Conservation (phyloP, 2,329 filamentous ascomycete species). For the Teratosphaeria viscida region DNA sequence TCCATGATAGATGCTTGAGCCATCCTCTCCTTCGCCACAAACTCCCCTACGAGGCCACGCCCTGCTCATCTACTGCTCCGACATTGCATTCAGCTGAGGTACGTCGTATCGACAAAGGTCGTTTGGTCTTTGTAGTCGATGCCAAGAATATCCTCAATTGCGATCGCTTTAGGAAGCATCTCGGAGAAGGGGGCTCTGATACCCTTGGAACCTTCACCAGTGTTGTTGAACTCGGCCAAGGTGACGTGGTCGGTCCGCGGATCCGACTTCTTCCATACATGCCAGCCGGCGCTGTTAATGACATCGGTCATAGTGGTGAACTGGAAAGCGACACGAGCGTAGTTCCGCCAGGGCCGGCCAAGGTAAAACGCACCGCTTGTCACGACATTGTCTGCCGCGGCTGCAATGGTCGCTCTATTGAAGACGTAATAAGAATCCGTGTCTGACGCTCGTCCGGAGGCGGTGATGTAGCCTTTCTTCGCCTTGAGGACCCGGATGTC, state of each 20-base stretch:
- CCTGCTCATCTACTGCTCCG: neutral
- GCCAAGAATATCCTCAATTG: constrained; percentile 38
- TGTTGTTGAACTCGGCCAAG: constrained; percentile 50
- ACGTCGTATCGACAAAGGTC: constrained; percentile 35
- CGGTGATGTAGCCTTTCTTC: constrained; percentile 35
- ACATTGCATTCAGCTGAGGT: constrained; percentile 13
- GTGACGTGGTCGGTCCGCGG: constrained; percentile 42
- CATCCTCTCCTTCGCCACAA: neutral
- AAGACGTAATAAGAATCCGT: constrained; percentile 42
- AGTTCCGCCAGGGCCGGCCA: constrained; percentile 44
- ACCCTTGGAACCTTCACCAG: constrained; percentile 45
- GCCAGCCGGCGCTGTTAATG: constrained; percentile 52
- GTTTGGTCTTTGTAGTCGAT: constrained; percentile 25
- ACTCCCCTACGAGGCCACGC: neutral
- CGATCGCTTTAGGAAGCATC: constrained; percentile 30
- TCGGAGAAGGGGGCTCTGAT: constrained; percentile 42
- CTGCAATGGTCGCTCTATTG: constrained; percentile 41
- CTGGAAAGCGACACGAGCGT: constrained; percentile 44
- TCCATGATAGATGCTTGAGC: neutral
- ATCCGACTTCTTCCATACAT: constrained; percentile 41
- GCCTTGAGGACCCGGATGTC: constrained; percentile 38
- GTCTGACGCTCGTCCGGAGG: constrained; percentile 30
- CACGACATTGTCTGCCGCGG: constrained; percentile 30
- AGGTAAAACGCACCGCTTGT: constrained; percentile 36
- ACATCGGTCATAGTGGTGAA: constrained; percentile 42